Conservation (phyloP, 257 asterid genomes). For the Nicotiana obtusifolia region DNA sequence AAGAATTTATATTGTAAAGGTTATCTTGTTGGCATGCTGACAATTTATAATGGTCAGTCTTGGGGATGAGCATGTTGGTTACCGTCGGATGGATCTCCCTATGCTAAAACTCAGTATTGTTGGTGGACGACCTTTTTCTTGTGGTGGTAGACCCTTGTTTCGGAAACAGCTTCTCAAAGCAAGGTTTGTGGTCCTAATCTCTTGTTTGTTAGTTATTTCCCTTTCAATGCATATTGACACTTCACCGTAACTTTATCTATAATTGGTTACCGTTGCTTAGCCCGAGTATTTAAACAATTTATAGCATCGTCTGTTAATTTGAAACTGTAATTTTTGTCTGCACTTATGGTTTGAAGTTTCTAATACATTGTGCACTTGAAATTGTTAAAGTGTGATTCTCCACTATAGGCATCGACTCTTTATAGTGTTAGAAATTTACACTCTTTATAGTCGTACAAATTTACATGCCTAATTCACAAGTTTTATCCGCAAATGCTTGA, state of each 20-base stretch:
- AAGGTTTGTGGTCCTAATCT: slow-evolving; percentile 38
- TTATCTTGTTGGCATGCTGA: background rate
- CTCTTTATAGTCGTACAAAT: background rate
- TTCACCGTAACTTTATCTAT: background rate
- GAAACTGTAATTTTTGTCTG: background rate
- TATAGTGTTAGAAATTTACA: background rate
- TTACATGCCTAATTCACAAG: background rate
- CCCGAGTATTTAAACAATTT: background rate
- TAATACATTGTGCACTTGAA: background rate
- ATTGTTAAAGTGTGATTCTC: background rate
- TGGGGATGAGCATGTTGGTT: slow-evolving; percentile 90
- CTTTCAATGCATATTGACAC: background rate
- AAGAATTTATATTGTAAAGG: background rate
- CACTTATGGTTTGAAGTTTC: background rate
- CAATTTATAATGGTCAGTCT: slow-evolving; percentile 50
- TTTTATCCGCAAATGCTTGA: background rate
- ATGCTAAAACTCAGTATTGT: slow-evolving; percentile 62
- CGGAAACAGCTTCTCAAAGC: slow-evolving; percentile 64
- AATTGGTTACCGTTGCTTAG: background rate
- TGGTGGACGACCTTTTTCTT: slow-evolving; percentile 96
- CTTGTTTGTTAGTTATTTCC: background rate
- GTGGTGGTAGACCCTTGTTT: slow-evolving; percentile 59
- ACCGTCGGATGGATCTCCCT: slow-evolving; percentile 60
- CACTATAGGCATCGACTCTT: background rate
- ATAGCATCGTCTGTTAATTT: background rate